A percentile compares a stretch with the other conserved stretches of the same genome.
These are phyloP conservation scores for Trichoderma koningii DNA, from an alignment of 2,329 filamentous ascomycete species.

Conservation along the genomic window DNA sequence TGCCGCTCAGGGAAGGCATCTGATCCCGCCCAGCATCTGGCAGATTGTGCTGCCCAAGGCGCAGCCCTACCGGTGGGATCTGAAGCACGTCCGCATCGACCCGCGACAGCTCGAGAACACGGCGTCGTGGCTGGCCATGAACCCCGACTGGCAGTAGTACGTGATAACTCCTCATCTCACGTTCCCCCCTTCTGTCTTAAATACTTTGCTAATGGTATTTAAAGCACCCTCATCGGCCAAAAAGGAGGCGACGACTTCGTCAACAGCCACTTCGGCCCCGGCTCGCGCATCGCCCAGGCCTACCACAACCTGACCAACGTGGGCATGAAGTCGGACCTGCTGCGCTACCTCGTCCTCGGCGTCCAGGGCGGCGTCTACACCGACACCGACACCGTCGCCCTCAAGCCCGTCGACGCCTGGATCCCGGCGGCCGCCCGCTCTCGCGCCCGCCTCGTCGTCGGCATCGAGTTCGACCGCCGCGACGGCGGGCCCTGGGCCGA, in stretches of 20 bases:
- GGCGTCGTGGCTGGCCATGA: constrained; percentile 23
- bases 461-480: constrained; percentile 39
- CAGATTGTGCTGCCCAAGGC: constrained; percentile 25
- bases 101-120: constrained; percentile 9
- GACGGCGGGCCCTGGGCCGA: constrained; percentile 35
- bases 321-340: constrained; percentile 38
- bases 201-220: background rate
- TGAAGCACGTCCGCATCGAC: constrained; percentile 4
- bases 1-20: background rate
- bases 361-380: constrained; percentile 52
- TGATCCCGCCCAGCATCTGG: constrained; percentile 21
- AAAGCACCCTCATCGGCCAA: constrained; percentile 34
- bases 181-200: background rate
- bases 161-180: background rate
- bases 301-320: constrained; percentile 31
- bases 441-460: constrained; percentile 32
- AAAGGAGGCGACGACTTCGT: constrained; percentile 36
- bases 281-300: constrained; percentile 29
- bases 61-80: background rate
- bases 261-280: constrained; percentile 21
- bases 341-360: constrained; percentile 36
- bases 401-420: constrained; percentile 50
- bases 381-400: constrained; percentile 61
- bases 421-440: constrained; percentile 20
- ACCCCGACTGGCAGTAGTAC: constrained; percentile 21